Base-by-base conservation (phyloP, 148 eudicot genomes). In the Euryodendron excelsum region DNA sequence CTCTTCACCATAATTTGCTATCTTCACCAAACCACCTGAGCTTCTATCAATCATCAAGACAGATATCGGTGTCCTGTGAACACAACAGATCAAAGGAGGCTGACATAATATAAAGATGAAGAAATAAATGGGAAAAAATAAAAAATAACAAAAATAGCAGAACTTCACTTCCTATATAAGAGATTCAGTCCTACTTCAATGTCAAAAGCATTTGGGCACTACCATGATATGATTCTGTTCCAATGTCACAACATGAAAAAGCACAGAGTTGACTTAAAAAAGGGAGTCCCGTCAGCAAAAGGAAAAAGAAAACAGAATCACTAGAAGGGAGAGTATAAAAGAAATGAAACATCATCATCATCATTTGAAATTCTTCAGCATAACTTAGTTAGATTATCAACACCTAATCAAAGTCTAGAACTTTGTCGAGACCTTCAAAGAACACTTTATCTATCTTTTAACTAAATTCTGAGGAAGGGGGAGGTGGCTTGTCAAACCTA, bases 1-100 rank as follows among this genome's bases (percentile, higher is more conserved):
- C 80, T 89, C 97, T 82, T 86, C 88, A 48, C 97, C 94, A 34
- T 92, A 92, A 50, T 83, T 83, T 75, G 97, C 86, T 66, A 91
- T 83, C 48, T 91, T 88, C 23, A 71, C 80, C 79, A 92, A 75
- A 44, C 71, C 69, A 25, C 85, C 78, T 5, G 91, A 80, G 52
- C 85, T 84, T 80, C 69, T 83, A 61, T 88, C 89, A 55, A 83
- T 62, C 97, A 79, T 87, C 68, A 84, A 88, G 37, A 93, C 97
- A 5, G 86, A 83, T 70, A 93, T 88, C 3, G 89, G 81, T 2
- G 90, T 87, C 91, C 94, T 91, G 90, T 28, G 34, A 39, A 50
- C 55, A 80, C 21, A 74, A 39, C 44, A 33, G 63, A 45, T 4
- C 30, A 44, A 41, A 58, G 39, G 47, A 53, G 3, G 27, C 37